Conservation (phyloP, 2,329 filamentous ascomycete species). For the Ophiocordyceps unilateralis region DNA sequence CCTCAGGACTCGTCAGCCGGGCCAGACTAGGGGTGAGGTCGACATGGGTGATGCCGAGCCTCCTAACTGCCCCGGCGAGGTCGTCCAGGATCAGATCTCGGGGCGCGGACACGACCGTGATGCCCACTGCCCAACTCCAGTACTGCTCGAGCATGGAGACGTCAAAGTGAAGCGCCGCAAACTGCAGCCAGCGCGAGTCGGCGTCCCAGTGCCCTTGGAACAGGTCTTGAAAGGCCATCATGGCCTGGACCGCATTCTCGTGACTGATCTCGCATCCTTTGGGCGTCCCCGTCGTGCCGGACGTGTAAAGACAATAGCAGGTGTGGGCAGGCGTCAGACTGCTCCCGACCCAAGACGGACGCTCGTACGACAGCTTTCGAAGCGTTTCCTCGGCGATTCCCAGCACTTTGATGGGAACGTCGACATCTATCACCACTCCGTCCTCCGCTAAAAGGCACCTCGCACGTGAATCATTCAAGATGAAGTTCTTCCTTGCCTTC, state of each 20-base stretch:
- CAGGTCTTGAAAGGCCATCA: conserved; percentile 68
- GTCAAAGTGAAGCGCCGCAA: conserved; percentile 88
- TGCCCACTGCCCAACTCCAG: conserved; percentile 87
- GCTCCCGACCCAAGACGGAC: background rate
- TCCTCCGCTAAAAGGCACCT: conserved; percentile 41
- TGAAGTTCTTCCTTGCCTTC: conserved; percentile 56
- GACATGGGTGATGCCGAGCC: conserved; percentile 68
- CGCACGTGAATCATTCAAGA: conserved; percentile 55
- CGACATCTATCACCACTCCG: conserved; percentile 14
- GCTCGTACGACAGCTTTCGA: conserved; percentile 1
- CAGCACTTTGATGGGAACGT: conserved; percentile 14
- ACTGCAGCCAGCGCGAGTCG: conserved; percentile 71
- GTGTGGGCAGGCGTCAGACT: conserved; percentile 22
- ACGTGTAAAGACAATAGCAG: conserved; percentile 77
- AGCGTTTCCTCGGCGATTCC: conserved; percentile 16
- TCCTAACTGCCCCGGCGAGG: conserved; percentile 52
- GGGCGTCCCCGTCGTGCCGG: conserved; percentile 69
- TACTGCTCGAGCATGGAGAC: conserved; percentile 88
- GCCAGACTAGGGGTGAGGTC: conserved; percentile 83
- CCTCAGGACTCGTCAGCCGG: conserved; percentile 56
- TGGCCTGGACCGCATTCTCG: conserved; percentile 74
- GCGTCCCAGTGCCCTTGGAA: conserved; percentile 60
- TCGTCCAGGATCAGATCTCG: conserved; percentile 77
- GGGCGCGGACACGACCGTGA: conserved; percentile 66
- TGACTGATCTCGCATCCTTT: conserved; percentile 84